These are phyloP conservation scores for Vigna angularis DNA, from an alignment of 306 rosid genomes.

Conservation along the genomic window DNA sequence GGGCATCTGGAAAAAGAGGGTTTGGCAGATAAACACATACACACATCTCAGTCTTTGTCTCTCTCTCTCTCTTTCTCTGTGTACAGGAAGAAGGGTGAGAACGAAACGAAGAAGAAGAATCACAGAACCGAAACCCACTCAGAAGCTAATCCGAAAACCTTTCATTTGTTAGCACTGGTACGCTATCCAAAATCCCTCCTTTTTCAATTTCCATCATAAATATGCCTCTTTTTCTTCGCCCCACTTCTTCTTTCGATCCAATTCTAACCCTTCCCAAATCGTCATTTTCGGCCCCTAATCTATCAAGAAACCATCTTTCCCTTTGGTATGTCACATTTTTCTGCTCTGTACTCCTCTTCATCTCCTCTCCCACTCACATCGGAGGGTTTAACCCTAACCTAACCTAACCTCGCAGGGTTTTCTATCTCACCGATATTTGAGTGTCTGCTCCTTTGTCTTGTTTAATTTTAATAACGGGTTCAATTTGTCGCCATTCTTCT, in stretches of 20 bases:
- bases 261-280: conserved; percentile 36
- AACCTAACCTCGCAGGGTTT: not conserved
- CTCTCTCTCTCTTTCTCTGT: not conserved
- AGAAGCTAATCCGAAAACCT: conserved; percentile 57
- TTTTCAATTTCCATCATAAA: conserved; percentile 38
- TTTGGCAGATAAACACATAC: conserved; percentile 29
- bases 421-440: conserved; percentile 1
- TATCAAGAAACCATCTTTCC: conserved; percentile 14
- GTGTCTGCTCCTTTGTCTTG: not conserved
- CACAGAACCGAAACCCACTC: conserved; percentile 39
- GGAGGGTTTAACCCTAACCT: conserved; percentile 34
- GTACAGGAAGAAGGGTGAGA: conserved; percentile 15
- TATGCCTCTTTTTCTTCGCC: conserved; percentile 44
- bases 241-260: conserved; percentile 42
- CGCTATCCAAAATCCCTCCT: conserved; percentile 47
- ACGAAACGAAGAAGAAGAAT: conserved; percentile 32
- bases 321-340: conserved; percentile 47
- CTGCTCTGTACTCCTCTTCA: conserved; percentile 16
- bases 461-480: not conserved
- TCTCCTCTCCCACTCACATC: conserved; percentile 12
- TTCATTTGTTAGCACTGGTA: conserved; percentile 46
- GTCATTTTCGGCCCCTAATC: conserved; percentile 38
- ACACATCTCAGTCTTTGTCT: conserved; percentile 5
- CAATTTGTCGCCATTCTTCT: conserved; percentile 35
- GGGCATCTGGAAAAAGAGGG: conserved; percentile 41